Base-by-base conservation (phyloP, 371 early-diverging fungal genomes). In the Actinomortierella wolfii region DNA sequence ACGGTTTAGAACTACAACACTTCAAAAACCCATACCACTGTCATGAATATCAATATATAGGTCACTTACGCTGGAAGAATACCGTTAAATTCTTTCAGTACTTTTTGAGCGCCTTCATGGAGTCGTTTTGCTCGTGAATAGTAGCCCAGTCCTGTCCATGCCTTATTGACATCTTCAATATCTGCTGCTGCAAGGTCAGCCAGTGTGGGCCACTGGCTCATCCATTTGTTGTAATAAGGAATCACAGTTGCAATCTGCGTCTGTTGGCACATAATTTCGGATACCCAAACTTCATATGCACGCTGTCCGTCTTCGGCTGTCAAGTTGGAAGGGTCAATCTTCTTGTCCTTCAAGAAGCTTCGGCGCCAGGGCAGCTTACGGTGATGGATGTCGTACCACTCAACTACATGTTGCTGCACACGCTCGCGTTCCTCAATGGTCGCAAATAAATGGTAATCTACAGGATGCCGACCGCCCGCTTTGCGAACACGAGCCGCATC, bases 211-310 rank as follows among this genome's bases (percentile, higher is more conserved):
- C 89, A 94, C 8, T 80, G 81, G 7, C 58, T 56, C 84, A 93
- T 88, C 94, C 94, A 94, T 18, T 79, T 80, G 34, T 84, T 71
- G 59, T 87, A 93, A 63, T 90, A 94, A 1, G 78, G 81, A 21
- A 86, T 86, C 7, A 91, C 92, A 0, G 92, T 92, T 1, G 82
- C 86, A 23, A 92, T 90, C 70, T 89, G 90, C 0, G 92, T 92
- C 81, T 87, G 94, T 54, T 94, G 94, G 25, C 90, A 80, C 94
- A 94, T 94, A 29, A 93, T 88, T 64, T 94, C 93, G 21, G 85
- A 85, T 3, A 94, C 88, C 93, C 92, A 92, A 2, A 92, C 91
- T 77, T 89, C 87, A 62, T 90, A 90, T 0, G 90, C 90, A 20
- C 89, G 78, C 57, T 89, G 89, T 2, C 79, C 83, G 13, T 63